Conservation (phyloP, 768 basidiomycete species). For the Leccinum disarticulatum region DNA sequence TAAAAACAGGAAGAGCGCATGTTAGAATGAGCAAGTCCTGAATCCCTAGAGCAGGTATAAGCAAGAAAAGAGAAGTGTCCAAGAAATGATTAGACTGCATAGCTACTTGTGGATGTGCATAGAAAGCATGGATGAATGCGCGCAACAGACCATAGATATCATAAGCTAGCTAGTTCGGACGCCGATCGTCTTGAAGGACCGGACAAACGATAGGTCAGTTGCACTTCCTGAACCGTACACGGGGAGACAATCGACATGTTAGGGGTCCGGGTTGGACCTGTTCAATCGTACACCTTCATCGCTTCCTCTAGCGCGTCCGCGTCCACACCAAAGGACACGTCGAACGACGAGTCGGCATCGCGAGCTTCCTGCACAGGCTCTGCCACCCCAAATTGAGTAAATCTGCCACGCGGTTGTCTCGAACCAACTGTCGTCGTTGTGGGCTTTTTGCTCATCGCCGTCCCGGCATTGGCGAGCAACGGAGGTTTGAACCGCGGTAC, state of each 20-base stretch:
- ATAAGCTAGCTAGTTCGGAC: neutral
- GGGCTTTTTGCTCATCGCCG: neutral
- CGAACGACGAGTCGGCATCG: constrained; percentile 33
- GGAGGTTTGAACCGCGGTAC: constrained; percentile 33
- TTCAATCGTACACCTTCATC: constrained; percentile 33
- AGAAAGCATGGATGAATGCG: neutral
- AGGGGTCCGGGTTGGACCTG: neutral
- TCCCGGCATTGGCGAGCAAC: constrained; percentile 11
- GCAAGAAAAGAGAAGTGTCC: neutral
- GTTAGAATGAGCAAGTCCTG: neutral
- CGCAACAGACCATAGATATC: neutral
- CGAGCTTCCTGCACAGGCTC: neutral
- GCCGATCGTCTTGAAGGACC: neutral
- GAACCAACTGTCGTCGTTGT: neutral
- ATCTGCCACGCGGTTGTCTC: neutral
- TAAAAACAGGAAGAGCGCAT: neutral
- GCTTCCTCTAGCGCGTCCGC: constrained; percentile 30
- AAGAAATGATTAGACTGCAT: neutral
- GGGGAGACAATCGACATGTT: neutral
- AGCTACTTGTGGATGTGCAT: neutral
- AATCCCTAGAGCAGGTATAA: neutral
- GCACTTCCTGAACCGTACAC: neutral
- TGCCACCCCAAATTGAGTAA: neutral
- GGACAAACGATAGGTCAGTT: neutral
- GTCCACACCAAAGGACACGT: constrained; percentile 33